phyloP scores from a whole-genome alignment of 2,329 filamentous ascomycete species.

The Rhynchosporium agropyri region DNA sequence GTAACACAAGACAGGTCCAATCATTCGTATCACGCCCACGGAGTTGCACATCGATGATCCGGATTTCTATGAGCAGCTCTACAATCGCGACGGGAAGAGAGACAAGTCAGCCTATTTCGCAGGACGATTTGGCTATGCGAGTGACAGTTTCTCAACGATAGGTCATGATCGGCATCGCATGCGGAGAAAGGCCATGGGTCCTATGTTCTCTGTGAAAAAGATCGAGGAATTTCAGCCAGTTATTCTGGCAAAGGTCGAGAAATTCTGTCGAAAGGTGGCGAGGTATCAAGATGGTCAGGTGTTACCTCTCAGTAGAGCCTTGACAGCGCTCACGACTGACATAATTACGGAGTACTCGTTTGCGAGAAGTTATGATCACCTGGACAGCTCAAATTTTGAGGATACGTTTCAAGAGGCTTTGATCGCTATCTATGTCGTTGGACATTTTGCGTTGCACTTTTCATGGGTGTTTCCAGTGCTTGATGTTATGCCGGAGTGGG shows the following conservation, averaged over 20 bases:
- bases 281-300: conserved; percentile 19
- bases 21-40: conserved; percentile 38
- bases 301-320: conserved; percentile 12
- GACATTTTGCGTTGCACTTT: conserved; percentile 24
- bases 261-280: conserved; percentile 23
- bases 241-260: conserved; percentile 26
- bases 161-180: conserved; percentile 29
- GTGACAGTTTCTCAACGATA: conserved; percentile 25
- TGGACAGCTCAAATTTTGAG: conserved; percentile 20
- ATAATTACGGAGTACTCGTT: conserved; percentile 40
- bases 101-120: conserved; percentile 27
- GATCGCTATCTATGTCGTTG: conserved; percentile 17
- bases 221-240: conserved; percentile 25
- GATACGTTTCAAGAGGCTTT: conserved; percentile 21
- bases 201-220: conserved; percentile 29
- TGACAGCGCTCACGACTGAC: conserved; percentile 32
- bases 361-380: conserved; percentile 21
- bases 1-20: conserved; percentile 26
- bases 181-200: conserved; percentile 30
- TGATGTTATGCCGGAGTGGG: conserved; percentile 20
- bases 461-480: conserved; percentile 21
- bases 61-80: conserved; percentile 36
- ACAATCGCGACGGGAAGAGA: conserved; percentile 24
- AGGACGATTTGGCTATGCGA: conserved; percentile 21
- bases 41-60: conserved; percentile 41